Conservation (phyloP, 2,329 filamentous ascomycete genomes). For the Hypoxylon sp. region DNA sequence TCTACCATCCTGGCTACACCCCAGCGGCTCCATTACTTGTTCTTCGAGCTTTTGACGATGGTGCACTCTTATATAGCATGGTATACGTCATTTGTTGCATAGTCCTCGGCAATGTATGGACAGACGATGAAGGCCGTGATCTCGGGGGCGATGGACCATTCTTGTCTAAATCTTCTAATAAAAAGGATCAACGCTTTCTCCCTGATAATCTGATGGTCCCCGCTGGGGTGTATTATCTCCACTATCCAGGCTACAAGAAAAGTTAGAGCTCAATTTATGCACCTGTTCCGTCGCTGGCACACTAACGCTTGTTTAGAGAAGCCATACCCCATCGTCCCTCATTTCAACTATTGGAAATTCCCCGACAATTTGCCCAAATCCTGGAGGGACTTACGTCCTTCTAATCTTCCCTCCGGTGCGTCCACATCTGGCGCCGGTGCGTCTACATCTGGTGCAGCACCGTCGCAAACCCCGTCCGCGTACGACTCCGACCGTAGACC, state of each 20-base stretch:
- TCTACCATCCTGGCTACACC: neutral
- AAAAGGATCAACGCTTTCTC: neutral
- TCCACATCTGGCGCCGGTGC: no score
- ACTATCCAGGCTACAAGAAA: neutral
- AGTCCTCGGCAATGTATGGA: neutral
- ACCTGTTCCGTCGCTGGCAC: no score
- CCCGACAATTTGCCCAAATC: neutral
- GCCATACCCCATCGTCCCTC: neutral
- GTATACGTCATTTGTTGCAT: neutral
- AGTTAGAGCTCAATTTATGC: neutral
- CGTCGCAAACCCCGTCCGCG: neutral
- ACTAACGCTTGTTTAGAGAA: no score
- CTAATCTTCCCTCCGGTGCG: no score
- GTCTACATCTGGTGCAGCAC: neutral
- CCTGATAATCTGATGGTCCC: no score
- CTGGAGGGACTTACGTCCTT: neutral
- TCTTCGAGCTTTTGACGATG: neutral
- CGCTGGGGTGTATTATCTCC: neutral
- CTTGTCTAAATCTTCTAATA: neutral
- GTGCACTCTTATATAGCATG: neutral
- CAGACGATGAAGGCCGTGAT: neutral
- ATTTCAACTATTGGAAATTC: neutral
- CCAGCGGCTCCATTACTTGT: neutral
- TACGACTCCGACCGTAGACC: neutral
- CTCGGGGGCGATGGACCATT: neutral